Percentiles rank a stretch among this genome's conserved stretches.
phyloP scores from a whole-genome alignment of 108 stramenopile genomes.

The Cyclotella baltica region DNA sequence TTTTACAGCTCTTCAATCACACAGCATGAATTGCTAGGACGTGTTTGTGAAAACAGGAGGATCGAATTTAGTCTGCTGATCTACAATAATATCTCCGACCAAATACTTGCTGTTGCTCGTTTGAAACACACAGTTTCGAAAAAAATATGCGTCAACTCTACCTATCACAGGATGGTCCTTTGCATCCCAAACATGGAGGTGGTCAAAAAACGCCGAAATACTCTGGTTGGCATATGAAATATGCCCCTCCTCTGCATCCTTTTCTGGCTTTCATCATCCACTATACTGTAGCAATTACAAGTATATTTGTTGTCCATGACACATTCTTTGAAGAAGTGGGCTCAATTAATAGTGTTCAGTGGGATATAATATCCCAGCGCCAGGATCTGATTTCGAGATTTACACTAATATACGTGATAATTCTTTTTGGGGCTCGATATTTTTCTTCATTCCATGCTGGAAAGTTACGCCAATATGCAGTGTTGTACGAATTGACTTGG shows the following conservation, averaged over 20 bases:
- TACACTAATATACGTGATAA: conserved; percentile 44
- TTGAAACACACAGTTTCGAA: no score
- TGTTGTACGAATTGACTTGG: conserved; percentile 78
- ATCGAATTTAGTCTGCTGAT: no score
- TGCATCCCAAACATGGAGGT: conserved; percentile 59
- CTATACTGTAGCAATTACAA: conserved; percentile 52
- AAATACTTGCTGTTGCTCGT: no score
- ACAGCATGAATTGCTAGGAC: no score
- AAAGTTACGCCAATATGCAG: conserved; percentile 40
- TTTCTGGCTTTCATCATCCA: conserved; percentile 60
- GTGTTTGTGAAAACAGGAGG: no score
- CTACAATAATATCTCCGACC: no score
- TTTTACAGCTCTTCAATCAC: no score
- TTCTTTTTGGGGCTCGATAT: conserved; percentile 53
- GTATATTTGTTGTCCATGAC: conserved; percentile 60
- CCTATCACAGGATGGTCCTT: conserved; percentile 59
- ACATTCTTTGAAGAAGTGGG: conserved; percentile 8
- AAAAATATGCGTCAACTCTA: conserved; percentile 27
- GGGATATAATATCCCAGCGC: conserved; percentile 3
- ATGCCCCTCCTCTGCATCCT: conserved; percentile 58
- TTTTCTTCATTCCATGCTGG: conserved; percentile 44
- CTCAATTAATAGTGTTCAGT: not conserved
- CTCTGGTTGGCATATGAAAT: not conserved
- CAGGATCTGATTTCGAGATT: conserved; percentile 30
- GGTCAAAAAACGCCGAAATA: not conserved